Evolutionary conservation across 768 basidiomycete species (phyloP).

Genomic region (Sporobolomyces roseus): DNA sequence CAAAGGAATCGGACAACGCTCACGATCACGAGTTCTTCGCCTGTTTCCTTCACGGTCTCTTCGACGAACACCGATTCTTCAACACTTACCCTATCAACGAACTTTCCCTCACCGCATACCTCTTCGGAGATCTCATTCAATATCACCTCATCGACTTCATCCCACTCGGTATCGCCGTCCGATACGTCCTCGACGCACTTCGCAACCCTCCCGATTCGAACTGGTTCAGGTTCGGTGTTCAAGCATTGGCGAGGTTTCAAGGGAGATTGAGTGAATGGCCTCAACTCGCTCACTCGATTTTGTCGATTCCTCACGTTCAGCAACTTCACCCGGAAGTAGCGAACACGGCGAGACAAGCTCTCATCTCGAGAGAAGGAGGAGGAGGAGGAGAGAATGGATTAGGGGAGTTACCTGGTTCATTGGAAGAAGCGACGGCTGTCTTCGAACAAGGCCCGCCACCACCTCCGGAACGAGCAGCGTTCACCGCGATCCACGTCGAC

Average conservation of each 20-base stretch:
- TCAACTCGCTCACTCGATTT: slow-evolving; percentile 79
- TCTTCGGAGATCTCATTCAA: slow-evolving; percentile 94
- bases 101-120: slow-evolving; percentile 87
- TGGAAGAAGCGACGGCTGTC: slow-evolving; percentile 2
- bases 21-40: slow-evolving; percentile 95
- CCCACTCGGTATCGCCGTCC: slow-evolving; percentile 90
- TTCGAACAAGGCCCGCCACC: slow-evolving; percentile 13
- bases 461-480: slow-evolving; percentile 58
- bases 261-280: slow-evolving; percentile 84
- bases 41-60: slow-evolving; percentile 99
- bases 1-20: slow-evolving; percentile 73
- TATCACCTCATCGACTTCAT: slow-evolving; percentile 87
- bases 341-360: slow-evolving; percentile 39
- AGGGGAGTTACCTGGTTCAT: slow-evolving; percentile 17
- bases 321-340: slow-evolving; percentile 72
- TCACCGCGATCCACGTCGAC: slow-evolving; percentile 75
- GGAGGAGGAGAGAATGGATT: slow-evolving; percentile 45
- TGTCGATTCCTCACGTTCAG: slow-evolving; percentile 78
- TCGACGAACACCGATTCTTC: slow-evolving; percentile 99
- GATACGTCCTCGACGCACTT: slow-evolving; percentile 91
- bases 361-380: slow-evolving; percentile 42
- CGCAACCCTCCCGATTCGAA: slow-evolving; percentile 86
- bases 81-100: slow-evolving; percentile 91
- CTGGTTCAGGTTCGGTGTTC: slow-evolving; percentile 89
- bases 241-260: slow-evolving; percentile 84